Evolutionary conservation across 2,329 filamentous ascomycete species (phyloP), one percentile per base, ranked within the genome.

Genomic region (Aspergillus aculeatus): DNA sequence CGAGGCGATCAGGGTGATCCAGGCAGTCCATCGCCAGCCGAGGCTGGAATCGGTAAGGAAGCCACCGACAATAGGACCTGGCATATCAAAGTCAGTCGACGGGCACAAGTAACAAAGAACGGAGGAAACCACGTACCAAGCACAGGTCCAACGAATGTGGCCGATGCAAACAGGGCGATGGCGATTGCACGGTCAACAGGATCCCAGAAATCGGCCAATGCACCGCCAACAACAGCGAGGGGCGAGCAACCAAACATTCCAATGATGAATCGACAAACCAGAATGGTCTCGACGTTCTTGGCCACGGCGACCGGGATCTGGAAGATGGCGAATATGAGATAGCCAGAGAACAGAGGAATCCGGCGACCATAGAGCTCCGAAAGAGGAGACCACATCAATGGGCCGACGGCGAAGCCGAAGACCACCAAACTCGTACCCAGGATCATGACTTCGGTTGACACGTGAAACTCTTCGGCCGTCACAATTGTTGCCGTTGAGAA

Each of bases 1-100:
- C 1, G 74, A 73, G 66, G 82, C 76, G 53, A 86, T 84, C 50
- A 82, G 66, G 0, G 82, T 84, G 24, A 85, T 77, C 75, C 83
- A 86, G 10, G 78, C 78, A 0, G 82, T 85, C 82, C 83, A 86
- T 19, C 83, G 75, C 83, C 84, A 86, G 16, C 82, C 81, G 1
- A 85, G 77, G 62, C 78, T 64, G 6, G 74, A 79, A 47, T 80
- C 73, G 0, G 78, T 79, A 35, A 83, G 77, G 58, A 83, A 84
- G 0, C 78, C 80, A 9, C 82, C 82, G 9, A 81, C 72, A 56
- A 85, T 78, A 3, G 82, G 80, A 0, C 79, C 64, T 67, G 48
- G 12, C 41, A 35, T 10, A 23, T 4, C 21, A 5, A 11, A 29
- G 54, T 55, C 31, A 57, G 57, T 61, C n/a, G 16, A 23, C 10